A percentile compares a stretch with the other conserved stretches of the same genome.
Evolutionary conservation across 1,284 basidiomycete species (phyloP).

Genomic region (Marasmius sp.): DNA sequence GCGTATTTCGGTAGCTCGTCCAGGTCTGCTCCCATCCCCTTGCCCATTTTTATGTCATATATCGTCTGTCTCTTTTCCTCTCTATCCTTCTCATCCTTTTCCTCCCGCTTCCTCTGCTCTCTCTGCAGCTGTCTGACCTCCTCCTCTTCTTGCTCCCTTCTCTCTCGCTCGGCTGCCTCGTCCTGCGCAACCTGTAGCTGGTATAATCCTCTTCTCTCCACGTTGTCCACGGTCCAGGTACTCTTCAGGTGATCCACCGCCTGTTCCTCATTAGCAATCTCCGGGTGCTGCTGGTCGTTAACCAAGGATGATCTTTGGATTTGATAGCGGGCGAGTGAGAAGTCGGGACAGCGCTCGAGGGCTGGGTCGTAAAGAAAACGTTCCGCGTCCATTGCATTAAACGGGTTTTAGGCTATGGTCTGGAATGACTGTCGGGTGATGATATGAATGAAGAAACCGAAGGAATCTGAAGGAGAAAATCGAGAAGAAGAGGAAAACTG

Average conservation of each 20-base stretch:
- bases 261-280: not conserved
- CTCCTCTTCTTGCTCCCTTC: not conserved
- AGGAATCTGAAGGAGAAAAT: too few relatives aligned
- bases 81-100: not conserved
- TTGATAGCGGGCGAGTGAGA: not conserved
- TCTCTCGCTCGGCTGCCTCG: not conserved
- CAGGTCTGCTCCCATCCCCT: not conserved
- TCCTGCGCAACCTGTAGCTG: not conserved
- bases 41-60: not conserved
- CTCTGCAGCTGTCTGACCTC: not conserved
- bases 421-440: too few relatives aligned
- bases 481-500: too few relatives aligned
- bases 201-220: not conserved
- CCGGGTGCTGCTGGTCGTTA: not conserved
- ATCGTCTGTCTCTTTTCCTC: not conserved
- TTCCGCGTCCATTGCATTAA: too few relatives aligned
- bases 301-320: not conserved
- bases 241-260: not conserved
- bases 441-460: too few relatives aligned
- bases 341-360: not conserved
- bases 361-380: not conserved
- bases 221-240: not conserved
- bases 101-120: not conserved
- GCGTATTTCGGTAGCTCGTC: not conserved
- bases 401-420: too few relatives aligned